A percentile compares a stretch with the other conserved stretches of the same genome.
Evolutionary conservation across 192 early-diverging fungal genomes (phyloP).

Genomic region (Dissophora globulifera): DNA sequence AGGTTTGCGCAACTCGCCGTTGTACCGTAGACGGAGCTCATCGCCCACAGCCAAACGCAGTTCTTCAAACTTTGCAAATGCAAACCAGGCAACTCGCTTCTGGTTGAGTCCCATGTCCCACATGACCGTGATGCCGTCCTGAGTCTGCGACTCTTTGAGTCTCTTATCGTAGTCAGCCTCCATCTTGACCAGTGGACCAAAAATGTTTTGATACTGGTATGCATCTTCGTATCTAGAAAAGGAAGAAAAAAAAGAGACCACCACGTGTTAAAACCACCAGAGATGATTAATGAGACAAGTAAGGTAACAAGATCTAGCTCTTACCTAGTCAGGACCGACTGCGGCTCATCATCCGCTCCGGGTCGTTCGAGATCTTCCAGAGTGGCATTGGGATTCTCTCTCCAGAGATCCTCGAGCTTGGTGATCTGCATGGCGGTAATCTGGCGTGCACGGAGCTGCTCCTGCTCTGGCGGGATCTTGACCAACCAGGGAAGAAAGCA

Average conservation of each 20-base stretch:
- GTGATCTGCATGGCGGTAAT: constrained; percentile 87
- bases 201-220: constrained; percentile 96
- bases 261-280: background rate
- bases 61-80: constrained; percentile 95
- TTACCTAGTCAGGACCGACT: constrained; percentile 82
- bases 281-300: too few relatives aligned
- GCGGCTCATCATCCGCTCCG: constrained; percentile 86
- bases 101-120: constrained; percentile 98
- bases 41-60: constrained; percentile 93
- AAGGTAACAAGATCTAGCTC: too few relatives aligned
- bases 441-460: constrained; percentile 84
- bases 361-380: constrained; percentile 86
- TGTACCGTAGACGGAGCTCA: constrained; percentile 88
- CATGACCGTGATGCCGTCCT: constrained; percentile 93
- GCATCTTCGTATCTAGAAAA: constrained; percentile 89
- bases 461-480: constrained; percentile 85
- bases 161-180: constrained; percentile 94
- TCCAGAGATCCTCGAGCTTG: constrained; percentile 92
- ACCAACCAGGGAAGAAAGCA: constrained; percentile 96
- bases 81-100: constrained; percentile 93
- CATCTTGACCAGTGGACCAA: constrained; percentile 94
- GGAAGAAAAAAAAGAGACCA: background rate
- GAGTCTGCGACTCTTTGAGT: constrained; percentile 93
- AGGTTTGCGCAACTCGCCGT: constrained; percentile 82
- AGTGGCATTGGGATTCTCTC: constrained; percentile 74